Evolutionary conservation across 2,329 filamentous ascomycete genomes (phyloP).

Genomic region (Penicillium corylophilum): DNA sequence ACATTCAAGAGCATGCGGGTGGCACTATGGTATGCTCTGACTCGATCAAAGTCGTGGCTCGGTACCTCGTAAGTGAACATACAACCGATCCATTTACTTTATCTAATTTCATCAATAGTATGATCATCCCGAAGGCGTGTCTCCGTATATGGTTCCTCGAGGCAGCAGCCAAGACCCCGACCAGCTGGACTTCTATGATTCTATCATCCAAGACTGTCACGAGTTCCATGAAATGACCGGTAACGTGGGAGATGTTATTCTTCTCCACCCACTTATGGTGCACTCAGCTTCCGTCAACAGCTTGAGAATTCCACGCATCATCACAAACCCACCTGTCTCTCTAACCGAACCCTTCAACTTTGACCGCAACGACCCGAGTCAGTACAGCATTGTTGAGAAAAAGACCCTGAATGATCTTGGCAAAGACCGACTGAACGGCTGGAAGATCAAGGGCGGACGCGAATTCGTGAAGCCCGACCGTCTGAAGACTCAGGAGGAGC

Average conservation of each 20-base stretch:
- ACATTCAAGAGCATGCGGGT: constrained; percentile 60
- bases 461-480: constrained; percentile 49
- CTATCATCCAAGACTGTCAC: constrained; percentile 39
- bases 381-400: constrained; percentile 53
- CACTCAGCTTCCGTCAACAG: constrained; percentile 54
- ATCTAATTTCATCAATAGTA: constrained; percentile 29
- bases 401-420: constrained; percentile 53
- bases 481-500: constrained; percentile 41
- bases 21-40: constrained; percentile 65
- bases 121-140: constrained; percentile 64
- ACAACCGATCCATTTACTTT: neutral
- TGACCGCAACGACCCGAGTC: constrained; percentile 43
- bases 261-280: constrained; percentile 57
- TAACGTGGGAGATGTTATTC: constrained; percentile 53
- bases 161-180: constrained; percentile 35
- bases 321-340: constrained; percentile 56
- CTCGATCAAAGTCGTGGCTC: constrained; percentile 58
- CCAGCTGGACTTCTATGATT: constrained; percentile 37
- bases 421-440: constrained; percentile 46
- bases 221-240: constrained; percentile 55
- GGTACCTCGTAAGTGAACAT: constrained; percentile 46
- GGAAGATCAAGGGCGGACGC: constrained; percentile 49
- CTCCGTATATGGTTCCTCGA: constrained; percentile 63
- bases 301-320: constrained; percentile 49
- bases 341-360: constrained; percentile 54